Conservation (phyloP, 2,329 filamentous ascomycete genomes). For the Cercospora sp. region DNA sequence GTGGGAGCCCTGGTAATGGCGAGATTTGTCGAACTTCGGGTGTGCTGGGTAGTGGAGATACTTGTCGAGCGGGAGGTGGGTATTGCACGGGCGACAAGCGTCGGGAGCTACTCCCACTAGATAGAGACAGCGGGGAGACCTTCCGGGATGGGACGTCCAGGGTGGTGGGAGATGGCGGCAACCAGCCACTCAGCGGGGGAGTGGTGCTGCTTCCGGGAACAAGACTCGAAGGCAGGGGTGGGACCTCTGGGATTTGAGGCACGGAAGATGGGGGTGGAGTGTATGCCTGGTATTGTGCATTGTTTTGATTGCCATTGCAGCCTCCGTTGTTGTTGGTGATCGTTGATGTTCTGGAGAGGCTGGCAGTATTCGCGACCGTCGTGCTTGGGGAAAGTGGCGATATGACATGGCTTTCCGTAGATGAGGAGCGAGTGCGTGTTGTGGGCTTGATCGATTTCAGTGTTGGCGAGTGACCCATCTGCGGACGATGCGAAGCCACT, state of each 20-base stretch:
- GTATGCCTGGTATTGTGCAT: constrained; percentile 3
- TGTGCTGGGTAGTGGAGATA: constrained; percentile 5
- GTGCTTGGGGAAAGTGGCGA: constrained; percentile 7
- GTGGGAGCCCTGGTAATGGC: not conserved
- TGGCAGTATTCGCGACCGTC: constrained; percentile 1
- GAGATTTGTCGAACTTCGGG: not conserved
- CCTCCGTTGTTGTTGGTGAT: constrained; percentile 14
- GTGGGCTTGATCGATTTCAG: constrained; percentile 10
- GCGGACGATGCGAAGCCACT: constrained; percentile 6
- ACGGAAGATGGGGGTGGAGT: not conserved
- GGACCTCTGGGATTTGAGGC: not conserved
- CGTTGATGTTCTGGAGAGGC: constrained; percentile 12
- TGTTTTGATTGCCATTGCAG: constrained; percentile 1
- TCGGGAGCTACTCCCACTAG: not conserved
- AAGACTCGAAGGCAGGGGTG: constrained; percentile 5
- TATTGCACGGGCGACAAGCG: constrained; percentile 4
- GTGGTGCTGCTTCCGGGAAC: constrained; percentile 7
- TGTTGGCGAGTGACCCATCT: constrained; percentile 10
- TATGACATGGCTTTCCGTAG: constrained; percentile 1
- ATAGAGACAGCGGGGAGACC: not conserved
- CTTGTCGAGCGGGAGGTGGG: constrained; percentile 6
- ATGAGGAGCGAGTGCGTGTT: constrained; percentile 6
- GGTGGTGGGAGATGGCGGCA: constrained; percentile 4
- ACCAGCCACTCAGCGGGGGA: constrained; percentile 7
- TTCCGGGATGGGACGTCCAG: not conserved